Evolutionary conservation across 148 eudicot genomes (phyloP), one percentile per base, ranked within the genome.

Genomic region (Rhododendron mucronatum): DNA sequence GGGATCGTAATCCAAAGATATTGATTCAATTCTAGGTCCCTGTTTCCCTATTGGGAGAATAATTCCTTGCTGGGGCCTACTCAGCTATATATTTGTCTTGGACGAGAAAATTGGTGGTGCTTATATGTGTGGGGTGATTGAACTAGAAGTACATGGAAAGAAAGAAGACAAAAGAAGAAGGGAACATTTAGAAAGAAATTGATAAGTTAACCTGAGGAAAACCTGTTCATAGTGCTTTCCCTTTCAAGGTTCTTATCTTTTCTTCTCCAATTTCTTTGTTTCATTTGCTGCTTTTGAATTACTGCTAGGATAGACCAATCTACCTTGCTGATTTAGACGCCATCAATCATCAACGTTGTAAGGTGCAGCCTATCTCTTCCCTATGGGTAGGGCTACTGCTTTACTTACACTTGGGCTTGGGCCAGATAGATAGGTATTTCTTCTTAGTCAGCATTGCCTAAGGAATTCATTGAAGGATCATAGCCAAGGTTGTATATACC

Each of bases 41-140:
- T 9, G 83, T 48, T 48, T 80, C 65, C 63, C 11, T 35, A 80
- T 80, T 28, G 63, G 35, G 57, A 18, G 65, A 50, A 51, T 80
- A 28, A 4, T 16, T 80, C 23, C 83, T 28, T 16, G 23, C 26
- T 33, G 65, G 23, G 4, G 83, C 35, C 83, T 57, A 55, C 23
- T 65, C 21, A 26, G 44, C 45, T 7, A 20, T 53, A 81, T 55
- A 30, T 13, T 50, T 45, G 81, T 78, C 28, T 78, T 30, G 6
- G 7, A 44, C 53, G 39, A 80, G 80, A 35, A 74, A 74, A 33
- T 35, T 15, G 21, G 78, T 35, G 44, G 57, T 18, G 33, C 26
- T 26, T 78, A 79, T 21, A 78, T 37, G 51, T 44, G 80, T 77
- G 51, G 80, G 80, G 26, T 77, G 80, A 77, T 77, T 77, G 48